phyloP scores from a whole-genome alignment of 2,329 filamentous ascomycete species.

The Simplicillium aogashimaense region DNA sequence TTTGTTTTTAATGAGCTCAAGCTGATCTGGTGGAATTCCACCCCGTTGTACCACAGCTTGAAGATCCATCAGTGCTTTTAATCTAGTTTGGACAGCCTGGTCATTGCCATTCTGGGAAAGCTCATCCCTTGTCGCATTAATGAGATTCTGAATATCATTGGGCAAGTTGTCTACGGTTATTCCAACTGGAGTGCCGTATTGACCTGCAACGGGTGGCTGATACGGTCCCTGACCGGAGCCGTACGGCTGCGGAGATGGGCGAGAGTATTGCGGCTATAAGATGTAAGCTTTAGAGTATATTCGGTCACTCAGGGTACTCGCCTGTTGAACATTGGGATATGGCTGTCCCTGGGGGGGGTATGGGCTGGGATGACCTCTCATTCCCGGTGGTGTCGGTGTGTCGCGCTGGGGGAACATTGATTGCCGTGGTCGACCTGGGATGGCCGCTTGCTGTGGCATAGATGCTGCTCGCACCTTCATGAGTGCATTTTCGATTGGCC shows the following conservation, averaged over 20 bases:
- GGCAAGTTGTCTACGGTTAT: constrained; percentile 67
- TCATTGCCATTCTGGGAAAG: constrained; percentile 71
- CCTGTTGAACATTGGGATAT: constrained; percentile 20
- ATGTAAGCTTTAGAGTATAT: background rate
- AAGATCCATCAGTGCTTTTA: constrained; percentile 78
- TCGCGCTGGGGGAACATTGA: constrained; percentile 51
- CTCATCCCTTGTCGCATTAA: constrained; percentile 61
- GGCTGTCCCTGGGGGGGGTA: constrained; percentile 18
- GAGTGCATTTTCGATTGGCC: constrained; percentile 87
- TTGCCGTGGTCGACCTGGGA: constrained; percentile 38
- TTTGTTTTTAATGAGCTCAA: constrained; percentile 77
- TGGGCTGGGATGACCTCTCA: constrained; percentile 15
- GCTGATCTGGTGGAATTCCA: constrained; percentile 68
- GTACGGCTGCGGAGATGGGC: constrained; percentile 27
- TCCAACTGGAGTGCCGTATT: constrained; percentile 30
- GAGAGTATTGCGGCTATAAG: constrained; percentile 11
- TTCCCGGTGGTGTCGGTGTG: constrained; percentile 63
- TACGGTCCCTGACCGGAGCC: constrained; percentile 26
- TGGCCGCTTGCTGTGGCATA: constrained; percentile 39
- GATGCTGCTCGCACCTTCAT: constrained; percentile 65
- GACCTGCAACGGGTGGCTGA: constrained; percentile 28
- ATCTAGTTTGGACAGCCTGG: constrained; percentile 62
- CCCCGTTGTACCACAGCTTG: constrained; percentile 65
- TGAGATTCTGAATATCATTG: constrained; percentile 72
- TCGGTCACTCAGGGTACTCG: constrained; percentile 10